phyloP scores from a whole-genome alignment of 345 rosid species.

The Eucalyptus rudis region DNA sequence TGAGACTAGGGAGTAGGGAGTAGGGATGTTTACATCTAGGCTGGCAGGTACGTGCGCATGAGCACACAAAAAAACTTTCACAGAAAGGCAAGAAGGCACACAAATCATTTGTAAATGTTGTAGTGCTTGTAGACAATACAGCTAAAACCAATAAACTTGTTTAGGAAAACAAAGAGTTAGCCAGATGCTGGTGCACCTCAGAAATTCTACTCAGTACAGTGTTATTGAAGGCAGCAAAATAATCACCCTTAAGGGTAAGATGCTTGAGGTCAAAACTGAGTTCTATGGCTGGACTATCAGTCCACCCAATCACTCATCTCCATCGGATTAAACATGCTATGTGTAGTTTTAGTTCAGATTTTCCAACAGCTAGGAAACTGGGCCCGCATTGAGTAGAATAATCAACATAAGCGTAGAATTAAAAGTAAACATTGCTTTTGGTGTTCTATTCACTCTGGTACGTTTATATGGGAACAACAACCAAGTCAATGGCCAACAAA shows the following conservation, averaged over 20 bases:
- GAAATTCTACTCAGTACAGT: constrained; percentile 82
- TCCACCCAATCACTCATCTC: constrained; percentile 76
- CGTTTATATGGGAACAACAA: background rate
- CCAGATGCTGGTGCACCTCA: constrained; percentile 75
- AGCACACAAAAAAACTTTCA: background rate
- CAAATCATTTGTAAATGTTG: constrained; percentile 87
- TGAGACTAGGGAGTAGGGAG: background rate
- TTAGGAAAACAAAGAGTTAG: constrained; percentile 74
- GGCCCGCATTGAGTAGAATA: constrained; percentile 29
- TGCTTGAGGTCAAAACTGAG: constrained; percentile 91
- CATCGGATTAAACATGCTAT: constrained; percentile 90
- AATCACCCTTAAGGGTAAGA: constrained; percentile 77
- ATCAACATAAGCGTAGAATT: background rate
- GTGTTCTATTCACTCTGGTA: background rate
- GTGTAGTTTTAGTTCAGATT: constrained; percentile 82
- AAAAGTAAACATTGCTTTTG: background rate
- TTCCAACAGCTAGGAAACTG: constrained; percentile 96
- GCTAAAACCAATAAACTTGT: constrained; percentile 90
- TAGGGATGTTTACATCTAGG: background rate
- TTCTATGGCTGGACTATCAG: constrained; percentile 79
- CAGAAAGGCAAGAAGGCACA: constrained; percentile 18
- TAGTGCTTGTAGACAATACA: constrained; percentile 95
- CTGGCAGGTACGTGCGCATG: background rate
- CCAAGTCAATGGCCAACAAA: background rate
- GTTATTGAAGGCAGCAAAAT: constrained; percentile 90